Evolutionary conservation across 805 yeast genomes (phyloP).

Genomic region (Dipodascus geniculatus): DNA sequence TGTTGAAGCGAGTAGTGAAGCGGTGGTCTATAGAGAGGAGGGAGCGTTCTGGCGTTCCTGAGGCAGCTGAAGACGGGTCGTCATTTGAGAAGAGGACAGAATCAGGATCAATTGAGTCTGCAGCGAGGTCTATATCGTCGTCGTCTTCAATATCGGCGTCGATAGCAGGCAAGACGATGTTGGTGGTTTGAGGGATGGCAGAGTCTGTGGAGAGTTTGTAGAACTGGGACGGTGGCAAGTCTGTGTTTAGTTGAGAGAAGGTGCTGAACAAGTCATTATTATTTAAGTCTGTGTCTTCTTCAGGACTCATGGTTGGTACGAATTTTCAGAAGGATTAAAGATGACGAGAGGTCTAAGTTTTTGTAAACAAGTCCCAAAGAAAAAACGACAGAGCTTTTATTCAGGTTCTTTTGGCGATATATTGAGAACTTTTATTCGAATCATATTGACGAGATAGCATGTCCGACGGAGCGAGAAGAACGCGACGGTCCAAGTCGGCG

Average conservation of each 20-base stretch:
- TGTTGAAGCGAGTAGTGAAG: background rate
- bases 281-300: background rate
- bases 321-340: background rate
- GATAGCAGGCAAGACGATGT: too few species aligned
- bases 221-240: background rate
- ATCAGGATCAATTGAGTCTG: background rate
- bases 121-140: background rate
- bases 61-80: background rate
- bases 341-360: too few species aligned
- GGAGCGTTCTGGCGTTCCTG: background rate
- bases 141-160: background rate
- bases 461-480: constrained; percentile 4
- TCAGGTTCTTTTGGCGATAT: too few species aligned
- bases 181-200: background rate
- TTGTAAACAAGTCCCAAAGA: background rate
- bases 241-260: background rate
- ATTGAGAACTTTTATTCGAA: too few species aligned
- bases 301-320: constrained; percentile 17
- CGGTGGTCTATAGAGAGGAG: constrained; percentile 2
- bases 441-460: background rate
- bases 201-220: background rate
- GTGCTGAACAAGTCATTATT: background rate
- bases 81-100: too few species aligned
- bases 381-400: too few species aligned
- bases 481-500: constrained; percentile 6